Percentiles rank a stretch among this genome's conserved stretches.
Evolutionary conservation across 2,329 filamentous ascomycete species (phyloP).

Genomic region (Akanthomyces muscarius): DNA sequence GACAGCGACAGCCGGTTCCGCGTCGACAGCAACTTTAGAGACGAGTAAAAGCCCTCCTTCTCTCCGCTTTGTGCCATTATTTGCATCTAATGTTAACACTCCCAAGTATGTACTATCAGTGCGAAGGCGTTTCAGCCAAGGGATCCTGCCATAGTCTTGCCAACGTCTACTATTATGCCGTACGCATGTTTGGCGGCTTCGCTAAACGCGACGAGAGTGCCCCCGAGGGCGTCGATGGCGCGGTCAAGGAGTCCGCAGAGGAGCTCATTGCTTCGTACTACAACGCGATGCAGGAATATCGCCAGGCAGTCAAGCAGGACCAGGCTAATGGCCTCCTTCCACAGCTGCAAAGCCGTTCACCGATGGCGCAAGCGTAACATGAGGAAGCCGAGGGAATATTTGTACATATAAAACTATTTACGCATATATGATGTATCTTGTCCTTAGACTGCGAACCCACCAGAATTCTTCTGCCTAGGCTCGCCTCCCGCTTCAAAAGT

Average conservation of each 20-base stretch:
- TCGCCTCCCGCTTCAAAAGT: slow-evolving; percentile 78
- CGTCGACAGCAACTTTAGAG: slow-evolving; percentile 43
- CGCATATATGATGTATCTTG: background rate
- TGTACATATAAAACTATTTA: background rate
- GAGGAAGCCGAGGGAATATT: background rate
- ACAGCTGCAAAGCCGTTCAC: background rate
- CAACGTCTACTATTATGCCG: slow-evolving; percentile 31
- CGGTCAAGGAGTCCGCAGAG: slow-evolving; percentile 8
- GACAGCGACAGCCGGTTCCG: slow-evolving; percentile 30
- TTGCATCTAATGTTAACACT: background rate
- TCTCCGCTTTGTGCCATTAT: background rate
- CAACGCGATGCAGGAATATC: slow-evolving; percentile 26
- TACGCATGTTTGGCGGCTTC: slow-evolving; percentile 28
- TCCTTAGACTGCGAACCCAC: slow-evolving; percentile 52
- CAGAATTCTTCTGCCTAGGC: slow-evolving; percentile 73
- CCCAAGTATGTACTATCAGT: slow-evolving; percentile 29
- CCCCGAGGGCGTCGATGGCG: slow-evolving; percentile 7
- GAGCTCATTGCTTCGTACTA: slow-evolving; percentile 25
- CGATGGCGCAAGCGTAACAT: too few species aligned
- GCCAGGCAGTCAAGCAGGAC: slow-evolving; percentile 26
- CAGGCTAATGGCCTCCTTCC: slow-evolving; percentile 24
- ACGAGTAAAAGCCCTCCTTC: slow-evolving; percentile 25
- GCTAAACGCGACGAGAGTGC: background rate
- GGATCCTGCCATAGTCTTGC: slow-evolving; percentile 27
- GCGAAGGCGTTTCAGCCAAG: slow-evolving; percentile 19